Percentiles rank a stretch among this genome's conserved stretches.
Evolutionary conservation across 2,329 filamentous ascomycete species (phyloP).

Genomic region (Apiospora pterosperma): DNA sequence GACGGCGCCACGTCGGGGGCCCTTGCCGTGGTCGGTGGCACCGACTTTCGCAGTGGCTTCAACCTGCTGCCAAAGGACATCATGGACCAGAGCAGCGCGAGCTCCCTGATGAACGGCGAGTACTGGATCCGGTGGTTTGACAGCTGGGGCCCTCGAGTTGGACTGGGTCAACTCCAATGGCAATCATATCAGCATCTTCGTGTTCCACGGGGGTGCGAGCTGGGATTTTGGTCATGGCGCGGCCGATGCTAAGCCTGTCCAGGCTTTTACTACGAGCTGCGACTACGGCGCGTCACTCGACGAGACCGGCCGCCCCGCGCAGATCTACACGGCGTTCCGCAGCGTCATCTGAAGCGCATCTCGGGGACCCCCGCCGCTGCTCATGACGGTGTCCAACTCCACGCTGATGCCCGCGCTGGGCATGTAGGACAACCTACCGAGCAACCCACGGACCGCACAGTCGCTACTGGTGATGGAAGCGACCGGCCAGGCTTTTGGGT

Average conservation of each 20-base stretch:
- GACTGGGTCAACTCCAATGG: constrained; percentile 29
- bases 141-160: constrained; percentile 39
- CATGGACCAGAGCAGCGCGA: constrained; percentile 37
- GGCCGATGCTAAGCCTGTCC: constrained; percentile 36
- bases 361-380: constrained; percentile 33
- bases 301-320: constrained; percentile 43
- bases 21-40: constrained; percentile 41
- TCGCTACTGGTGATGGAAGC: constrained; percentile 42
- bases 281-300: constrained; percentile 49
- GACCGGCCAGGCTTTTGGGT: constrained; percentile 40
- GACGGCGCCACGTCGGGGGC: constrained; percentile 42
- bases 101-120: constrained; percentile 45
- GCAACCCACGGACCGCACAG: constrained; percentile 14
- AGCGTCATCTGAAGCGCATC: constrained; percentile 35
- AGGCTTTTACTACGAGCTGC: constrained; percentile 42
- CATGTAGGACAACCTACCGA: constrained; percentile 34
- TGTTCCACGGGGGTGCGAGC: constrained; percentile 52
- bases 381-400: constrained; percentile 32
- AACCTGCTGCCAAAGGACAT: constrained; percentile 38
- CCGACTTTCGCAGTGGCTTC: constrained; percentile 37
- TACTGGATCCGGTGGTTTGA: constrained; percentile 44
- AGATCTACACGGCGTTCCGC: constrained; percentile 38
- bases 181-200: constrained; percentile 45
- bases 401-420: constrained; percentile 30
- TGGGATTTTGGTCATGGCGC: constrained; percentile 46